Evolutionary conservation across 1,284 basidiomycete genomes (phyloP).

Genomic region (Rhizoctonia solani): DNA sequence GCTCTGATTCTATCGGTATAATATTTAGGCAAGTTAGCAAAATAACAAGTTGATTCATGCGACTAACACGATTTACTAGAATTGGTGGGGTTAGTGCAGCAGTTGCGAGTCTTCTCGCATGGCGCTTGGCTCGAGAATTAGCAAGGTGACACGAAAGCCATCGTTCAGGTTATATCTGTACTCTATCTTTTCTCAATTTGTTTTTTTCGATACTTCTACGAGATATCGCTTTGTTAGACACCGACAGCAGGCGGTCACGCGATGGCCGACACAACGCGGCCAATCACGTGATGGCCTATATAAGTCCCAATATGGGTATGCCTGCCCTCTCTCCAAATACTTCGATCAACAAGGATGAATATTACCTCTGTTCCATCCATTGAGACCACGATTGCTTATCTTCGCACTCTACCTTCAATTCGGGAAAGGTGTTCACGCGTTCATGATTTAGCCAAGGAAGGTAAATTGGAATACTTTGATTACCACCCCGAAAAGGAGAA

Average conservation of each 20-base stretch:
- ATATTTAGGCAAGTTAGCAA: conserved; percentile 66
- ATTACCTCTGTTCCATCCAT: conserved; percentile 1
- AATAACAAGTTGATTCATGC: conserved; percentile 7
- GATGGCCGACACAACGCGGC: conserved; percentile 2
- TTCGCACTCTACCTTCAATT: conserved; percentile 86
- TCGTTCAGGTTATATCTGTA: not conserved
- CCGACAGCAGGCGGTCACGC: not conserved
- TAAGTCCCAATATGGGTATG: not conserved
- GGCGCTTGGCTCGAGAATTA: conserved; percentile 57
- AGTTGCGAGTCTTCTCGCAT: conserved; percentile 70
- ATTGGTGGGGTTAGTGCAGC: conserved; percentile 74
- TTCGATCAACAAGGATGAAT: conserved; percentile 7
- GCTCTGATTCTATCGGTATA: conserved; percentile 71
- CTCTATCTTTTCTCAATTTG: not conserved
- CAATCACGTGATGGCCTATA: conserved; percentile 22
- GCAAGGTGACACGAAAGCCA: conserved; percentile 1
- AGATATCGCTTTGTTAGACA: conserved; percentile 8
- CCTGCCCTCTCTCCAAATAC: not conserved
- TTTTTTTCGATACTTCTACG: not conserved
- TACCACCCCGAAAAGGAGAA: conserved; percentile 78
- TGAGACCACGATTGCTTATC: conserved; percentile 57
- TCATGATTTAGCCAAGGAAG: conserved; percentile 71
- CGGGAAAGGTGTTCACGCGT: conserved; percentile 82
- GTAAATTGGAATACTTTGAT: conserved; percentile 81
- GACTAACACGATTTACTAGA: conserved; percentile 42